Conservation (phyloP, 176 grass and related monocot species). For the Musa itinerans region DNA sequence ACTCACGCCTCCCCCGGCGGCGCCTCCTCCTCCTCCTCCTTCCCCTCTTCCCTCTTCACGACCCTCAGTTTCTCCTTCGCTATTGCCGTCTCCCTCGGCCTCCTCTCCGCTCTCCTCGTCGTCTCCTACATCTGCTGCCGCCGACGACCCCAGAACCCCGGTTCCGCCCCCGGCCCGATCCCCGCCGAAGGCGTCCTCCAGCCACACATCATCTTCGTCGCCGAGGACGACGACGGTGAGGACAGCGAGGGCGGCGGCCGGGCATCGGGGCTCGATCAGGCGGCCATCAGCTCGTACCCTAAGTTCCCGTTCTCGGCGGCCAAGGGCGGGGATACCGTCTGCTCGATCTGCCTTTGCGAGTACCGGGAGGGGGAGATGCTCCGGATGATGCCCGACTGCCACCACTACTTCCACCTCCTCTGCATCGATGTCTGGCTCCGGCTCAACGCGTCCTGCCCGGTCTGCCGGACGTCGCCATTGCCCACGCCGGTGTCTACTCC, state of each 20-base stretch:
- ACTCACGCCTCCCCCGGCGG: constrained; percentile 1
- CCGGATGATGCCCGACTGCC: constrained; percentile 80
- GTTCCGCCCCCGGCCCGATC: constrained; percentile 31
- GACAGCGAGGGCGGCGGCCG: constrained; percentile 34
- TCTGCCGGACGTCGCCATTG: constrained; percentile 82
- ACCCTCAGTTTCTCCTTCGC: constrained; percentile 33
- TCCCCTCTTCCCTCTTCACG: constrained; percentile 45
- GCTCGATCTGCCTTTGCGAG: constrained; percentile 88
- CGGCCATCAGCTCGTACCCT: constrained; percentile 67
- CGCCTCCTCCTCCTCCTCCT: constrained; percentile 25
- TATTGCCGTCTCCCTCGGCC: constrained; percentile 50
- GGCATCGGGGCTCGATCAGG: constrained; percentile 51
- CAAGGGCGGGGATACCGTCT: constrained; percentile 34
- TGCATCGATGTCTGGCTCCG: constrained; percentile 92
- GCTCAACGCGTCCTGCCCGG: constrained; percentile 71
- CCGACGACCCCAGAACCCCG: constrained; percentile 4
- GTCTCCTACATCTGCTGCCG: constrained; percentile 43
- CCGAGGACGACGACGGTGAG: constrained; percentile 60
- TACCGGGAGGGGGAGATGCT: constrained; percentile 91
- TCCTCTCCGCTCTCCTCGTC: constrained; percentile 30
- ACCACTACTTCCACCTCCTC: constrained; percentile 81
- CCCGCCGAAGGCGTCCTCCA: constrained; percentile 22
- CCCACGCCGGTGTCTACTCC: constrained; percentile 67
- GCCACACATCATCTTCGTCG: constrained; percentile 84
- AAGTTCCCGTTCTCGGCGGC: constrained; percentile 56